Evolutionary conservation across 306 rosid species (phyloP).

Genomic region (Glycyrrhiza uralensis): DNA sequence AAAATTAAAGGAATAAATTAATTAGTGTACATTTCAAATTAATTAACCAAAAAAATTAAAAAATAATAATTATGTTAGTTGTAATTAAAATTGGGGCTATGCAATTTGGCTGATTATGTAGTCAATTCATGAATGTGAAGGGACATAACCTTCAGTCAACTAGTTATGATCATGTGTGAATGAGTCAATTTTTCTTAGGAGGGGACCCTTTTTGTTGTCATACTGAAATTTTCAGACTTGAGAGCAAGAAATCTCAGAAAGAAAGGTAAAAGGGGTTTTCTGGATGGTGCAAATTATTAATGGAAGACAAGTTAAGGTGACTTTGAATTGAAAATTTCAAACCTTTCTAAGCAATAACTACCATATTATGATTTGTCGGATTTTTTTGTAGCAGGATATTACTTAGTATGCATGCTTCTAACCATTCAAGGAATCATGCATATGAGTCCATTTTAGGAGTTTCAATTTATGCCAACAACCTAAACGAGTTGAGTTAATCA

Average conservation of each 20-base stretch:
- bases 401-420: not conserved
- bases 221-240: slow-evolving; percentile 24
- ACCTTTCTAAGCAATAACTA: not conserved
- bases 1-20: not conserved
- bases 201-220: not conserved
- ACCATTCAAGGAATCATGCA: not conserved
- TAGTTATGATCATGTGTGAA: slow-evolving; percentile 3
- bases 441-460: not conserved
- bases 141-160: not conserved
- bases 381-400: not conserved
- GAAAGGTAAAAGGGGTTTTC: slow-evolving; percentile 9
- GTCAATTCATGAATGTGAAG: not conserved
- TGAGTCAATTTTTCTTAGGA: slow-evolving; percentile 16
- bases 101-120: not conserved
- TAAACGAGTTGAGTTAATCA: not conserved
- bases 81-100: not conserved
- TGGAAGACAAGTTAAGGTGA: not conserved
- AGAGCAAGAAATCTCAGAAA: not conserved
- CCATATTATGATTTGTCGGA: not conserved
- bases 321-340: slow-evolving; percentile 31
- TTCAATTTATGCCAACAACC: not conserved
- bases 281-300: not conserved
- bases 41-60: too few species aligned
- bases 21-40: not conserved
- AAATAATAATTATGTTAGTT: not conserved